Evolutionary conservation across 2,329 filamentous ascomycete species (phyloP).

Genomic region (Penicillium expansum): DNA sequence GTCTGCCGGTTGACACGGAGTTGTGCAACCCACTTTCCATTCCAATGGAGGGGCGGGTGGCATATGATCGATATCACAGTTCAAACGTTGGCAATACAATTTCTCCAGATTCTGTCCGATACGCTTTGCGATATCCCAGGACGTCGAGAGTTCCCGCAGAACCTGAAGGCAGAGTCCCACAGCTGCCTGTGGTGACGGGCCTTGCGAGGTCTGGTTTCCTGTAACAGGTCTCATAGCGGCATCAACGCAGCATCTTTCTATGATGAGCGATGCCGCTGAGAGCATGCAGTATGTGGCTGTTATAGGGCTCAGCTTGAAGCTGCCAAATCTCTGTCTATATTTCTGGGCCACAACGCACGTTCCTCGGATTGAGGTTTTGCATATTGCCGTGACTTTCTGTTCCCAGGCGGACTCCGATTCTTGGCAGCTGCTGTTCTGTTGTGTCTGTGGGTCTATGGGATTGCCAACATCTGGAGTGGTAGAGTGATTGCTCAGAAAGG

Average conservation of each 20-base stretch:
- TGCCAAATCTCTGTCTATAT: conserved; percentile 35
- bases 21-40: neutral
- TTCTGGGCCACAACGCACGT: conserved; percentile 30
- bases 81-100: conserved; percentile 14
- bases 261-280: conserved; percentile 32
- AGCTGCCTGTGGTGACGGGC: conserved; percentile 13
- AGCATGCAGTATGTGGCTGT: conserved; percentile 38
- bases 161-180: too few species aligned
- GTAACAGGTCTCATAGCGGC: neutral
- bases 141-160: conserved; percentile 21
- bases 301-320: conserved; percentile 36
- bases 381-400: conserved; percentile 15
- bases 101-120: conserved; percentile 23
- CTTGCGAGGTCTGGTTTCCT: conserved; percentile 1
- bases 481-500: conserved; percentile 19
- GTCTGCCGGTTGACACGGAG: neutral
- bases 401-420: neutral
- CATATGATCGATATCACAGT: conserved; percentile 14
- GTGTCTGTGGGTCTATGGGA: neutral
- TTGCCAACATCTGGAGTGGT: neutral
- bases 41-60: conserved; percentile 1
- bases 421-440: neutral
- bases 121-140: conserved; percentile 24
- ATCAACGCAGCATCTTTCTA: conserved; percentile 17
- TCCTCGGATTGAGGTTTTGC: conserved; percentile 23